Percentiles rank a stretch among this genome's conserved stretches.
phyloP scores from a whole-genome alignment of 495 filamentous ascomycete genomes.

The Aspergillus hancockii region DNA sequence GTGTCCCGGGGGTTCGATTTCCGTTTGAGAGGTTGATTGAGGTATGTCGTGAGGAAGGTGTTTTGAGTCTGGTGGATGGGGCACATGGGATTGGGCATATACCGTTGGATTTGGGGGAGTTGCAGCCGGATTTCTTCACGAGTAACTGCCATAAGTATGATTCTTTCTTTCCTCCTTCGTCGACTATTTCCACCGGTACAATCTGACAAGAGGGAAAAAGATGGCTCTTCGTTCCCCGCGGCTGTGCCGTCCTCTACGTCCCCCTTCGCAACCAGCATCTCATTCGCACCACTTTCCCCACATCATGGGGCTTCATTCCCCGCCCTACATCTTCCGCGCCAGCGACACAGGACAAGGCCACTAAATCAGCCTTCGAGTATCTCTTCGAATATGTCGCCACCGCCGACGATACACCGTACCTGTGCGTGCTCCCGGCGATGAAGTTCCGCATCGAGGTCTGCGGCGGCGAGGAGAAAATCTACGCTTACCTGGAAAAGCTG shows the following conservation, averaged over 20 bases:
- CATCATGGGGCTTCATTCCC: conserved; percentile 56
- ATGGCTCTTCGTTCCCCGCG: conserved; percentile 86
- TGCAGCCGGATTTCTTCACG: conserved; percentile 83
- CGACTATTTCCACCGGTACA: background rate
- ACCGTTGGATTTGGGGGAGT: conserved; percentile 57
- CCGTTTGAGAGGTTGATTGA: conserved; percentile 70
- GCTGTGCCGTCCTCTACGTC: conserved; percentile 79
- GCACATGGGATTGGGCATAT: conserved; percentile 84
- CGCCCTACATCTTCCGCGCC: conserved; percentile 26
- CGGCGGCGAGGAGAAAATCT: conserved; percentile 73
- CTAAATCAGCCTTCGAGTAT: conserved; percentile 61
- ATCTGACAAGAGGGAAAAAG: conserved; percentile 27
- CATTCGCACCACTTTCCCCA: conserved; percentile 76
- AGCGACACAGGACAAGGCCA: conserved; percentile 25
- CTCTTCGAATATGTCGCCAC: conserved; percentile 82
- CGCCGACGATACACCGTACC: conserved; percentile 66
- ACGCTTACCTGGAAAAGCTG: conserved; percentile 55
- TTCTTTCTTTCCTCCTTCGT: background rate
- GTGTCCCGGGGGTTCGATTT: conserved; percentile 72
- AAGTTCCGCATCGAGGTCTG: conserved; percentile 65
- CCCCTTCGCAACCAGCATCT: conserved; percentile 69
- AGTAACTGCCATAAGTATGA: conserved; percentile 80
- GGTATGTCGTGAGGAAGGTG: conserved; percentile 61
- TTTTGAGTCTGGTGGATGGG: conserved; percentile 71
- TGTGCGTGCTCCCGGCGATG: conserved; percentile 70